Conservation (phyloP, 2,329 filamentous ascomycete species). For the Cladosporium sphaerospermum region DNA sequence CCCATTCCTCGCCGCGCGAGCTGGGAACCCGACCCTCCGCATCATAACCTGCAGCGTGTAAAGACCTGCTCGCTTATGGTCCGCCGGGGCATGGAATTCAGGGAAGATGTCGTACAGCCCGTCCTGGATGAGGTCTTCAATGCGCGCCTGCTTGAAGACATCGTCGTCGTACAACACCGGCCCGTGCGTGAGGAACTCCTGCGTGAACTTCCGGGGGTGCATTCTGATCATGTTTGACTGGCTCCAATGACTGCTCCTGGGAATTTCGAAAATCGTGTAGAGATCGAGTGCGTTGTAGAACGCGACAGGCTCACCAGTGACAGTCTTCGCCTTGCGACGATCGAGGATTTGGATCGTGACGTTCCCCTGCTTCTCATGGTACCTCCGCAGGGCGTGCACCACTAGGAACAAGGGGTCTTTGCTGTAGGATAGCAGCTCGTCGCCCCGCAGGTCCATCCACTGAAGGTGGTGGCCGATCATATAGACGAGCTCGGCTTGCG, state of each 20-base stretch:
- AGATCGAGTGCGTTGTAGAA: slow-evolving; percentile 13
- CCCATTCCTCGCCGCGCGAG: not conserved
- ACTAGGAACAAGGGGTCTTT: slow-evolving; percentile 10
- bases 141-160: slow-evolving; percentile 2
- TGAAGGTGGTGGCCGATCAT: slow-evolving; percentile 11
- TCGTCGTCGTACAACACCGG: not conserved
- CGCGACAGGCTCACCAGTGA: not conserved
- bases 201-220: slow-evolving; percentile 13
- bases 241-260: not conserved
- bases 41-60: slow-evolving; percentile 10
- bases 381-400: slow-evolving; percentile 6
- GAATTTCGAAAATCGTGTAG: slow-evolving; percentile 1
- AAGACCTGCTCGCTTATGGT: slow-evolving; percentile 1
- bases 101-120: slow-evolving; percentile 13
- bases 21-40: slow-evolving; percentile 1
- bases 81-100: not conserved
- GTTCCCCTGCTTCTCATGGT: not conserved
- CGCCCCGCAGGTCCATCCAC: slow-evolving; percentile 6
- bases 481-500: slow-evolving; percentile 4
- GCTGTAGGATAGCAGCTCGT: slow-evolving; percentile 12
- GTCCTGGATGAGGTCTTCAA: slow-evolving; percentile 9
- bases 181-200: slow-evolving; percentile 12
- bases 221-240: not conserved
- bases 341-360: slow-evolving; percentile 13
- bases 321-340: not conserved